Percentiles rank a stretch among this genome's conserved stretches.
phyloP scores from a whole-genome alignment of 805 yeast genomes.

The Schwanniomyces yamadae region DNA sequence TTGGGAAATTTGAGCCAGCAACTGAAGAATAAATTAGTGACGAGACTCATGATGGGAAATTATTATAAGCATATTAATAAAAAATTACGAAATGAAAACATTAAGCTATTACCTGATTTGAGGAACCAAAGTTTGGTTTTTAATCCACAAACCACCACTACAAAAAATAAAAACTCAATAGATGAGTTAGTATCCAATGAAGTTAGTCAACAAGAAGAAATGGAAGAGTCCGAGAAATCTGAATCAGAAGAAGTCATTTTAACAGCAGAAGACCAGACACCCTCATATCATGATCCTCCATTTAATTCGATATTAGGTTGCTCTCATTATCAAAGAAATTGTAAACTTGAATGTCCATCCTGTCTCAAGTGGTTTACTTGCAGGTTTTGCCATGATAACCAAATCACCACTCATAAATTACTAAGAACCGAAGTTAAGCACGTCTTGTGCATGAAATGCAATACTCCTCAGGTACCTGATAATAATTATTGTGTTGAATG shows the following conservation, averaged over 20 bases:
- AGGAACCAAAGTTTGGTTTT: slow-evolving; percentile 18
- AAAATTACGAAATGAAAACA: slow-evolving; percentile 21
- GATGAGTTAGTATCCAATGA: neutral
- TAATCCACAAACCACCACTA: slow-evolving; percentile 2
- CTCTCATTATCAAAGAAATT: slow-evolving; percentile 75
- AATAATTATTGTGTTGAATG: slow-evolving; percentile 68
- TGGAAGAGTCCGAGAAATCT: slow-evolving; percentile 5
- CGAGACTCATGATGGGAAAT: slow-evolving; percentile 68
- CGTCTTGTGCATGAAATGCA: slow-evolving; percentile 80
- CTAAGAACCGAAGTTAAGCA: slow-evolving; percentile 57
- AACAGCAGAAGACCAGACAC: slow-evolving; percentile 45
- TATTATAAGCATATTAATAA: slow-evolving; percentile 49
- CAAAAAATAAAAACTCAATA: slow-evolving; percentile 3
- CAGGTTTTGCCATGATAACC: slow-evolving; percentile 81
- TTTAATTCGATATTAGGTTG: slow-evolving; percentile 64
- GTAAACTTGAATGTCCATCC: slow-evolving; percentile 77
- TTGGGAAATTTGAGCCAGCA: slow-evolving; percentile 36
- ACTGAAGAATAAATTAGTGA: slow-evolving; percentile 52
- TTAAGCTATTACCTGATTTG: slow-evolving; percentile 9
- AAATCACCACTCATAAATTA: slow-evolving; percentile 45
- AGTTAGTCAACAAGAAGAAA: slow-evolving; percentile 1
- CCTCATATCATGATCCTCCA: slow-evolving; percentile 47
- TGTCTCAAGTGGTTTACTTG: slow-evolving; percentile 80
- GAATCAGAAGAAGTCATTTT: slow-evolving; percentile 43
- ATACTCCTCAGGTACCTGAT: slow-evolving; percentile 70